Evolutionary conservation across 2,329 filamentous ascomycete genomes (phyloP), one percentile per base, ranked within the genome.

Genomic region (Dothiorella sarmentorum): DNA sequence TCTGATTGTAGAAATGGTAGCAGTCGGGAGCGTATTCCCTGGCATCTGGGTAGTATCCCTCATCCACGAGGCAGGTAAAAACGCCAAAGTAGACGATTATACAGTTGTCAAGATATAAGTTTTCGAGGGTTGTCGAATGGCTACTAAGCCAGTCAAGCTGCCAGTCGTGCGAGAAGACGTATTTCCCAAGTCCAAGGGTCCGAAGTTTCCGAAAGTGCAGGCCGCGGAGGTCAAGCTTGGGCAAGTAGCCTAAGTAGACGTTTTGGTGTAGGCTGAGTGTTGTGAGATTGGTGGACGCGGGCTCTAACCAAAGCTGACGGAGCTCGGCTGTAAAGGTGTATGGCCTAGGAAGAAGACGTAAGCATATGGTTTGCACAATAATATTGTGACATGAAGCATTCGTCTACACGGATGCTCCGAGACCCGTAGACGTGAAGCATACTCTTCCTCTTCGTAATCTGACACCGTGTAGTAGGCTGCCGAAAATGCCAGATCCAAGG

Each of bases 81-180:
- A n/a, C n/a, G n/a, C n/a, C n/a, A n/a, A n/a, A n/a, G n/a, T n/a
- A n/a, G n/a, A n/a, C n/a, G n/a, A n/a, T n/a, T n/a, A n/a, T n/a
- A n/a, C n/a, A n/a, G n/a, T n/a, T n/a, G n/a, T n/a, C n/a, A n/a
- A n/a, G n/a, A n/a, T n/a, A n/a, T n/a, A n/a, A n/a, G n/a, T n/a
- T n/a, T n/a, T n/a, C n/a, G n/a, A n/a, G n/a, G n/a, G n/a, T n/a
- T n/a, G n/a, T n/a, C n/a, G n/a, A n/a, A n/a, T n/a, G n/a, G n/a
- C n/a, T n/a, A n/a, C n/a, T n/a, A n/a, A n/a, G n/a, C n/a, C 78
- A 81, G 9, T 76, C 73, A 0, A 80, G 63, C 56, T 81, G 78
- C 68, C 72, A 75, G 18, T 79, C 71, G 31, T 79, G 71, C 4
- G 70, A 69, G 47, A 82, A 78, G 3, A 71, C 68, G 18, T 73